These are phyloP conservation scores for Candida dajiaensis DNA, from an alignment of 805 yeast species.

Conservation along the genomic window DNA sequence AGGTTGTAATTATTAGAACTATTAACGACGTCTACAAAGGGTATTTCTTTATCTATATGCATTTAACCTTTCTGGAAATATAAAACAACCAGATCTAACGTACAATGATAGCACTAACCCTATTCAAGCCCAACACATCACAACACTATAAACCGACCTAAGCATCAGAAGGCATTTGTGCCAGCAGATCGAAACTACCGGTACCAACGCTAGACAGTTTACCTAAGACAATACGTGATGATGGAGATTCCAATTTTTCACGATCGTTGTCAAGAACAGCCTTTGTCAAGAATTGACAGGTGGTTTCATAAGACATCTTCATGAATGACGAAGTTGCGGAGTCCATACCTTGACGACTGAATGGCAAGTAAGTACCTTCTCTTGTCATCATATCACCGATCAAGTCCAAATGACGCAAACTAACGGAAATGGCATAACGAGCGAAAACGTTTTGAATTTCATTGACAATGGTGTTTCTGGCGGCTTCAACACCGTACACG, in stretches of 20 bases:
- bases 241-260: conserved; percentile 85
- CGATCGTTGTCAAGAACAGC: conserved; percentile 90
- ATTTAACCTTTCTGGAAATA: neutral
- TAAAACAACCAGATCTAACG: conserved; percentile 1
- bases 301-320: conserved; percentile 99
- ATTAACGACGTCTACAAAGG: neutral
- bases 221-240: conserved; percentile 91
- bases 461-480: conserved; percentile 92
- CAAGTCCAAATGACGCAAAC: conserved; percentile 89
- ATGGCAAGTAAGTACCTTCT: conserved; percentile 94
- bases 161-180: conserved; percentile 30
- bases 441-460: conserved; percentile 95
- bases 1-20: neutral
- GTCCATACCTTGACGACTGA: conserved; percentile 98
- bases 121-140: neutral
- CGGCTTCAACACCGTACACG: conserved; percentile 98
- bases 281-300: conserved; percentile 94
- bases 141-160: conserved; percentile 1
- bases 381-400: conserved; percentile 99
- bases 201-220: conserved; percentile 90
- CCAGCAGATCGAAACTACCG: conserved; percentile 81
- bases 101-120: neutral
- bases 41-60: neutral
- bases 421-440: conserved; percentile 91
- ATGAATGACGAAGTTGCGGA: conserved; percentile 90